Conservation (phyloP, 2,329 filamentous ascomycete species). For the Endothia cerciana region DNA sequence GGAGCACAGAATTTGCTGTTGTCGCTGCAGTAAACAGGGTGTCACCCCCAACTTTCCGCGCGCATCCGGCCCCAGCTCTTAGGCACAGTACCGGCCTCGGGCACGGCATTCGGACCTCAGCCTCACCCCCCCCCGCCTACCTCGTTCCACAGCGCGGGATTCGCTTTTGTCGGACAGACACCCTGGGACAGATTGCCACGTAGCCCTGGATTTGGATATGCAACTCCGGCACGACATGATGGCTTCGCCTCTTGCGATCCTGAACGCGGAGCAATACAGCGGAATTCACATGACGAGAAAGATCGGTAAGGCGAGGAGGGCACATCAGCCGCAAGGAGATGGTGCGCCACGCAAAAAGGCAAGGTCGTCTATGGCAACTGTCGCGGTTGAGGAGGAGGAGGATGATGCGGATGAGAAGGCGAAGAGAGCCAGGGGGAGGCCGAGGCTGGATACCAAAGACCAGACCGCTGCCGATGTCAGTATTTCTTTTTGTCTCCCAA, state of each 20-base stretch:
- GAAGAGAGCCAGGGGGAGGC: conserved; percentile 72
- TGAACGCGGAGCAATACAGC: conserved; percentile 52
- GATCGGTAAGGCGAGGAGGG: conserved; percentile 40
- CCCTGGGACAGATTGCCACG: background rate
- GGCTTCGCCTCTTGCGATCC: conserved; percentile 45
- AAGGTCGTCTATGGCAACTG: conserved; percentile 12
- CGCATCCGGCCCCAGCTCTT: background rate
- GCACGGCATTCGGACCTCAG: background rate
- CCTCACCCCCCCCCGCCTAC: background rate
- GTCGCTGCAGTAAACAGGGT: background rate
- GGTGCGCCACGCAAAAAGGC: conserved; percentile 30
- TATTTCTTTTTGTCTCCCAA: conserved; percentile 50
- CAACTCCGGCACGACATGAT: conserved; percentile 30
- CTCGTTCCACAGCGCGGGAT: background rate
- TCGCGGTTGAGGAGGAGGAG: conserved; percentile 3
- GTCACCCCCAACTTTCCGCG: background rate
- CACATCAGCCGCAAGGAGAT: conserved; percentile 29
- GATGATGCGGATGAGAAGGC: conserved; percentile 48
- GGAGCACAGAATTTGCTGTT: background rate
- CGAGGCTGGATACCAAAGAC: conserved; percentile 75
- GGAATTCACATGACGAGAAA: conserved; percentile 32
- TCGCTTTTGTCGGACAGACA: background rate
- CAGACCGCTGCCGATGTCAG: conserved; percentile 78
- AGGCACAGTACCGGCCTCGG: conserved; percentile 2
- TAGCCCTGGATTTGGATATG: conserved; percentile 1